phyloP scores from a whole-genome alignment of 169 alveolate species.

The Cryptosporidium meleagridis region DNA sequence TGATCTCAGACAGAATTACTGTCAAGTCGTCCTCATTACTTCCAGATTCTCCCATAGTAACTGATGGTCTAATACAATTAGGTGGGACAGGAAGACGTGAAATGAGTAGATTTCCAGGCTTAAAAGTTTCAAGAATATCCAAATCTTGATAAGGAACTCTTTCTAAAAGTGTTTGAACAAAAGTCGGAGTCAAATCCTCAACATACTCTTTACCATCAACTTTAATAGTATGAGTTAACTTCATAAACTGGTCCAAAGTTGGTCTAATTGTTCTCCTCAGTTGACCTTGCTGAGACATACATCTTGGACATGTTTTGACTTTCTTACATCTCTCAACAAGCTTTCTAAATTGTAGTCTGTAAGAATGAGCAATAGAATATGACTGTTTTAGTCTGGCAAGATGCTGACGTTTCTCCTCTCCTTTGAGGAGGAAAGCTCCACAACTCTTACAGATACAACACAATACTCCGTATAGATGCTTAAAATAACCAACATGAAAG shows the following conservation, averaged over 20 bases:
- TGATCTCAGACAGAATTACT: slow-evolving; percentile 90
- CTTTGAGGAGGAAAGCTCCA: slow-evolving; percentile 86
- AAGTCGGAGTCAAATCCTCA: slow-evolving; percentile 92
- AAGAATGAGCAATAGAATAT: slow-evolving; percentile 82
- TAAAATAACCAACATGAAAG: slow-evolving; percentile 97
- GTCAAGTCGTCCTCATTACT: slow-evolving; percentile 96
- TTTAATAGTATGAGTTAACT: slow-evolving; percentile 85
- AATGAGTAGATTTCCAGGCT: slow-evolving; percentile 93
- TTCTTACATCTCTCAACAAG: slow-evolving; percentile 86
- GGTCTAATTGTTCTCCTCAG: slow-evolving; percentile 86
- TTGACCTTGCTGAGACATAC: slow-evolving; percentile 88
- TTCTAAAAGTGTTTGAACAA: slow-evolving; percentile 88
- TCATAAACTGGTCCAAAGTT: slow-evolving; percentile 89
- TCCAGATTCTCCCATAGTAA: slow-evolving; percentile 90
- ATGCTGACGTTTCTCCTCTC: slow-evolving; percentile 81
- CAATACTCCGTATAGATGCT: slow-evolving; percentile 90
- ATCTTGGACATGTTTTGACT: slow-evolving; percentile 84
- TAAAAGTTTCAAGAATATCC: slow-evolving; percentile 89
- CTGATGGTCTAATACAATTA: slow-evolving; percentile 96
- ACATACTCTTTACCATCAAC: slow-evolving; percentile 78
- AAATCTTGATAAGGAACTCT: slow-evolving; percentile 92
- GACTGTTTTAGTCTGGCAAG: slow-evolving; percentile 81
- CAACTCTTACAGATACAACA: slow-evolving; percentile 94
- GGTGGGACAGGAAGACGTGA: slow-evolving; percentile 96
- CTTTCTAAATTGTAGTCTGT: slow-evolving; percentile 85